Conservation (phyloP, 495 filamentous ascomycete genomes). For the Parmelia sp. region DNA sequence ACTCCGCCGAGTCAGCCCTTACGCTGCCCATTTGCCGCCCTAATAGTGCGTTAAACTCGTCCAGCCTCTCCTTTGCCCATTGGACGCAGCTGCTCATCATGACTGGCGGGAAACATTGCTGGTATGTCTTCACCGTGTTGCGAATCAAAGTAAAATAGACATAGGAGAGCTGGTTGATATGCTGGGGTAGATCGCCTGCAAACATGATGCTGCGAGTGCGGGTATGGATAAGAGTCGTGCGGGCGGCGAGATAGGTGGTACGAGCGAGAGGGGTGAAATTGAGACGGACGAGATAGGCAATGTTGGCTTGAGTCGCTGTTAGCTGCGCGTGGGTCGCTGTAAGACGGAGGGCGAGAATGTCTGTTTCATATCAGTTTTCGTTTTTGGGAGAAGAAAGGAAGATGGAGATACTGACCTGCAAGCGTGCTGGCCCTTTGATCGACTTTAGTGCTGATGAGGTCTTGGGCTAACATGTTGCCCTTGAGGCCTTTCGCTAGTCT, state of each 20-base stretch:
- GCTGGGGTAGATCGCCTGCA: conserved; percentile 81
- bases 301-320: conserved; percentile 63
- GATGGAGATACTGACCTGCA: conserved; percentile 40
- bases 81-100: conserved; percentile 90
- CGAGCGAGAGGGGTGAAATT: conserved; percentile 86
- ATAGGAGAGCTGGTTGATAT: conserved; percentile 93
- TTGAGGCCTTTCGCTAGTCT: conserved; percentile 71
- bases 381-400: neutral
- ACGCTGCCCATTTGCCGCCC: conserved; percentile 77
- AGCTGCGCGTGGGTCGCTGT: conserved; percentile 65
- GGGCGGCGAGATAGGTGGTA: conserved; percentile 75
- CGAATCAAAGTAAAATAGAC: conserved; percentile 92
- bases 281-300: conserved; percentile 74
- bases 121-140: conserved; percentile 83
- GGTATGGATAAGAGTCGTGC: conserved; percentile 67
- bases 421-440: conserved; percentile 79
- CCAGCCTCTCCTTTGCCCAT: conserved; percentile 90
- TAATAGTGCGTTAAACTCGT: conserved; percentile 79
- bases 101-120: conserved; percentile 75
- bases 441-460: conserved; percentile 81
- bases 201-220: conserved; percentile 86
- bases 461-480: conserved; percentile 76
- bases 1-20: conserved; percentile 58
- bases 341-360: conserved; percentile 64
- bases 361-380: conserved; percentile 10